Evolutionary conservation across 352 stramenopile species (phyloP).

Genomic region (Phytophthora hibernalis): DNA sequence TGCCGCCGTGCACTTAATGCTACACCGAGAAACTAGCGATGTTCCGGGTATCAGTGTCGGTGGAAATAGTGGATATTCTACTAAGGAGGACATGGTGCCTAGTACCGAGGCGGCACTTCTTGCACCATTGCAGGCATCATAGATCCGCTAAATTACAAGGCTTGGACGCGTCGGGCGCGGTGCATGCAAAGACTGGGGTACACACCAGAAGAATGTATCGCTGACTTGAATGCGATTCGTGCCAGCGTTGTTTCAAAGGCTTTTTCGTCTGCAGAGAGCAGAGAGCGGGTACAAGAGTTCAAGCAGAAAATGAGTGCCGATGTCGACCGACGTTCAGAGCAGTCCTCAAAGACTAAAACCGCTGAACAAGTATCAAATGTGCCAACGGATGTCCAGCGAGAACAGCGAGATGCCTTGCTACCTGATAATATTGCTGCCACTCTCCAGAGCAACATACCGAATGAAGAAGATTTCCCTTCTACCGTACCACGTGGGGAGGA

Average conservation of each 20-base stretch:
- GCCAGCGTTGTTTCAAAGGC: constrained; percentile 3
- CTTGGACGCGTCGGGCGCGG: constrained; percentile 31
- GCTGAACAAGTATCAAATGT: constrained; percentile 1
- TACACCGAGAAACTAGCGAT: constrained; percentile 5
- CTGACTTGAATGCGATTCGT: constrained; percentile 21
- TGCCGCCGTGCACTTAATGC: constrained; percentile 27
- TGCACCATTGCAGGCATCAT: constrained; percentile 39
- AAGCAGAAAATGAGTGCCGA: constrained; percentile 10
- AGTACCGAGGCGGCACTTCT: constrained; percentile 23
- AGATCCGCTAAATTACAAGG: constrained; percentile 36
- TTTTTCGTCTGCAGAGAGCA: neutral
- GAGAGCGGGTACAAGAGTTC: constrained; percentile 19
- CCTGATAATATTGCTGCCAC: neutral
- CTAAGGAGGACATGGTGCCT: neutral
- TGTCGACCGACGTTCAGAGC: constrained; percentile 7
- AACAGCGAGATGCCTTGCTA: constrained; percentile 6
- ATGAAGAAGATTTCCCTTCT: neutral
- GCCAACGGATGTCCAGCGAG: constrained; percentile 11
- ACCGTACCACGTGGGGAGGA: neutral
- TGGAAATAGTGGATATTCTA: neutral
- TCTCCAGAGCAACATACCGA: neutral
- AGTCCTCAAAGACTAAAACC: neutral
- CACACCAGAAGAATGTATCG: constrained; percentile 7
- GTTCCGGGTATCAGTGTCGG: neutral
- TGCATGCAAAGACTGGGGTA: constrained; percentile 28